Conservation (phyloP, 129 eudicot species). For the Escallonia herrerae region DNA sequence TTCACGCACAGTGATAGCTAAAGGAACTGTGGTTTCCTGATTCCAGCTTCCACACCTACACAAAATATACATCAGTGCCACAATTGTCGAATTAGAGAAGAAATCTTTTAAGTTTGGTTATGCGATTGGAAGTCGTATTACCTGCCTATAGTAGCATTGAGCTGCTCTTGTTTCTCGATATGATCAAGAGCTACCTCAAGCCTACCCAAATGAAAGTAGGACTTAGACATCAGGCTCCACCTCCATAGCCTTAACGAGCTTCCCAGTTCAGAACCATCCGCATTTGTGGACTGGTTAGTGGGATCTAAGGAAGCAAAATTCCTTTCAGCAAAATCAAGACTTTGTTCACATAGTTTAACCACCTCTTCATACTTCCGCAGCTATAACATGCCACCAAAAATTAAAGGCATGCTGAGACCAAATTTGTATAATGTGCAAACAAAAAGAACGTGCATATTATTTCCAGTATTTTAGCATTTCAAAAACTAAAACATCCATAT, state of each 20-base stretch:
- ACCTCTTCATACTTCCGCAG: slow-evolving; percentile 70
- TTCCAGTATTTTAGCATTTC: not conserved
- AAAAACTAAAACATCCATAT: not conserved
- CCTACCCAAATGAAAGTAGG: slow-evolving; percentile 69
- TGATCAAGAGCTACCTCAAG: slow-evolving; percentile 73
- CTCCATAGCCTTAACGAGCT: slow-evolving; percentile 57
- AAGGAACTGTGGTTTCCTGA: slow-evolving; percentile 30
- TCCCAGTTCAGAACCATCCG: slow-evolving; percentile 18
- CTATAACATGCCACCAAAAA: slow-evolving; percentile 32
- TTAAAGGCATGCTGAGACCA: slow-evolving; percentile 8
- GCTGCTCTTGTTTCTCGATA: slow-evolving; percentile 47
- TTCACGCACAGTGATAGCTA: slow-evolving; percentile 63
- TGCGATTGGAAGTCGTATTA: slow-evolving; percentile 18
- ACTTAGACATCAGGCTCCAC: slow-evolving; percentile 56
- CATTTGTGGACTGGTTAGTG: slow-evolving; percentile 14
- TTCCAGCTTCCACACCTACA: slow-evolving; percentile 27
- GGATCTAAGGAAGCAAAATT: slow-evolving; percentile 31
- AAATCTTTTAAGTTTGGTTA: not conserved
- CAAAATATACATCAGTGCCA: slow-evolving; percentile 9
- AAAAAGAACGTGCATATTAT: not conserved
- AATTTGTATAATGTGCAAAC: not conserved
- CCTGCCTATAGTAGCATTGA: slow-evolving; percentile 27
- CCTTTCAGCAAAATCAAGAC: slow-evolving; percentile 62
- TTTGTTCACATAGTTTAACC: slow-evolving; percentile 73
- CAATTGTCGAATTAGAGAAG: slow-evolving; percentile 7